A percentile compares a stretch with the other conserved stretches of the same genome.
Conservation (phyloP, 495 filamentous ascomycete species). For the Hypoxylon crocopeplum region DNA sequence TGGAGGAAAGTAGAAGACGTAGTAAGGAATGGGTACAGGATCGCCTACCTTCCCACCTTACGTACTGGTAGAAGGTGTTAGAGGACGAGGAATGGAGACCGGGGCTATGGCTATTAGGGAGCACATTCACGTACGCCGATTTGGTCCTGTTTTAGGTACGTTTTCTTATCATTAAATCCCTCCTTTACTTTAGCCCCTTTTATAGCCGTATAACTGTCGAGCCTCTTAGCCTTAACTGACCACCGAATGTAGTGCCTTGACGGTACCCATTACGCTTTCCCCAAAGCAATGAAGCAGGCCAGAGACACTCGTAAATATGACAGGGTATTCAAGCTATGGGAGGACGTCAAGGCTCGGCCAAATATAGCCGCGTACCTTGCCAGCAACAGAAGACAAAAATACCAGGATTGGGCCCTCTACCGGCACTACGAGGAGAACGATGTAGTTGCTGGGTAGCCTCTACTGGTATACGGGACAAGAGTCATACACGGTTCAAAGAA, state of each 20-base stretch:
- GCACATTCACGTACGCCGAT: conserved; percentile 61
- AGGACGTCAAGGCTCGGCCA: conserved; percentile 58
- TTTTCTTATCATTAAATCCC: neutral
- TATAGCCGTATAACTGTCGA: neutral
- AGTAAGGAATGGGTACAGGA: conserved; percentile 51
- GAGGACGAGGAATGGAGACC: conserved; percentile 39
- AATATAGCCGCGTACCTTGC: conserved; percentile 65
- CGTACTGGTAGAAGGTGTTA: conserved; percentile 59
- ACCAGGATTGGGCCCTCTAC: conserved; percentile 64
- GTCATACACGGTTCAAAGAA: too few species aligned
- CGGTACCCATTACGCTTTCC: conserved; percentile 66
- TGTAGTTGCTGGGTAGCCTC: conserved; percentile 26
- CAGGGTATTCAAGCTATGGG: conserved; percentile 61
- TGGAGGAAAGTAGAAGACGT: conserved; percentile 53
- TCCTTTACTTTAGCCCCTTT: conserved; percentile 1
- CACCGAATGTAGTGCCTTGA: conserved; percentile 55
- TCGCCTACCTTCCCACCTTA: conserved; percentile 60
- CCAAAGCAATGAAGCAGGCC: conserved; percentile 59
- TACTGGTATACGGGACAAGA: too few species aligned
- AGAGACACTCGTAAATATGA: conserved; percentile 56
- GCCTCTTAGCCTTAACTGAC: too few species aligned
- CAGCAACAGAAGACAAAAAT: conserved; percentile 62
- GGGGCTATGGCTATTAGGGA: conserved; percentile 53
- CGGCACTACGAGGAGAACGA: conserved; percentile 70
- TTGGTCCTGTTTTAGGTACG: conserved; percentile 59